phyloP scores from a whole-genome alignment of 2,329 filamentous ascomycete genomes.

The Aspergillus calidoustus region DNA sequence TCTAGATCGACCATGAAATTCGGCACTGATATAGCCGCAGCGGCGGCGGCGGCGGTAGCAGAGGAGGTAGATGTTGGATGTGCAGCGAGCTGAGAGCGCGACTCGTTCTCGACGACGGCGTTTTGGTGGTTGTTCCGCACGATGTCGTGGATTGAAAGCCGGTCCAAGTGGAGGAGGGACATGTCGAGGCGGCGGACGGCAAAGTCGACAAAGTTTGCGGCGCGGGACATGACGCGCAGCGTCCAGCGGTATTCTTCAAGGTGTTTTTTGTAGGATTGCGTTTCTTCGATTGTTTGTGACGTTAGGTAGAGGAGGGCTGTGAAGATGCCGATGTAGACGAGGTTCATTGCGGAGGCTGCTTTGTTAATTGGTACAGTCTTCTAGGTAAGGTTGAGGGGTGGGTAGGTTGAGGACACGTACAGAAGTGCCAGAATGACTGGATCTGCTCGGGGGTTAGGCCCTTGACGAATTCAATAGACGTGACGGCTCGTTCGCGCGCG shows the following conservation, averaged over 20 bases:
- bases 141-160: background rate
- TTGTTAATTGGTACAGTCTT: background rate
- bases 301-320: background rate
- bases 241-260: conserved; percentile 6
- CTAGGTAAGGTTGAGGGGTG: too few relatives aligned
- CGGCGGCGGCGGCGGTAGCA: background rate
- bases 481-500: conserved; percentile 5
- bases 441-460: conserved; percentile 3
- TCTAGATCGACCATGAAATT: background rate
- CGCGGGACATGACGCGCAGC: conserved; percentile 5
- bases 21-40: background rate
- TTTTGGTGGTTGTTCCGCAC: conserved; percentile 3
- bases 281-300: conserved; percentile 8
- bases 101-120: background rate
- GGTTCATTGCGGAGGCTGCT: conserved; percentile 5
- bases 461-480: conserved; percentile 5
- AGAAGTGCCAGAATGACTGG: conserved; percentile 6
- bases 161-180: conserved; percentile 1
- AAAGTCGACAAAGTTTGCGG: conserved; percentile 1
- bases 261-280: background rate
- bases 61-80: background rate
- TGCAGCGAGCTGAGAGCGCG: background rate
- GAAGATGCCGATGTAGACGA: conserved; percentile 9
- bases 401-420: background rate
- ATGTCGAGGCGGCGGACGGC: conserved; percentile 8